Evolutionary conservation across 1,284 basidiomycete species (phyloP).

Genomic region (Apiotrichum veenhuisii): DNA sequence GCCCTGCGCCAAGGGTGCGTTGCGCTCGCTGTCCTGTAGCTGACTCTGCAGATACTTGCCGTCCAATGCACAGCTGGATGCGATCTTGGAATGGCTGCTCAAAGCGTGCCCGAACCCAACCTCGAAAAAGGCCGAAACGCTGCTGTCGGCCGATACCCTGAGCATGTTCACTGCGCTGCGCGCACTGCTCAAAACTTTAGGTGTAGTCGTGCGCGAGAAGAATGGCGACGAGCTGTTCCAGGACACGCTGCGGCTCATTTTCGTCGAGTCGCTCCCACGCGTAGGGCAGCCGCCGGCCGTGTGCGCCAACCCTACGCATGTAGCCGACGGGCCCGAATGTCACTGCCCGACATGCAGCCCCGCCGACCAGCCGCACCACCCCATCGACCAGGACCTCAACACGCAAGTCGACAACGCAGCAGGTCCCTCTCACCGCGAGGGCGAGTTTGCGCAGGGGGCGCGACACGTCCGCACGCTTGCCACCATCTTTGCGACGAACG

Average conservation of each 20-base stretch:
- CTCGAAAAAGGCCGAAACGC: not conserved
- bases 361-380: not conserved
- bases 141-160: slow-evolving; percentile 1
- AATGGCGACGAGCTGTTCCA: slow-evolving; percentile 17
- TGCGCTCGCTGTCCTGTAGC: not conserved
- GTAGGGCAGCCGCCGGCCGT: not conserved
- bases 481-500: slow-evolving; percentile 10
- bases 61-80: not conserved
- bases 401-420: not conserved
- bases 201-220: slow-evolving; percentile 10
- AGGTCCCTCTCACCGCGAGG: not conserved
- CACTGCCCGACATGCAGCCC: not conserved
- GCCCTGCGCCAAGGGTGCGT: not conserved
- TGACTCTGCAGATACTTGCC: not conserved
- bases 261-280: not conserved
- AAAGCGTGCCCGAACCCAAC: not conserved
- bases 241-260: slow-evolving; percentile 10
- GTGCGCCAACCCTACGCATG: not conserved
- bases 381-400: not conserved
- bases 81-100: not conserved
- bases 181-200: not conserved
- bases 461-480: slow-evolving; percentile 6
- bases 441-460: slow-evolving; percentile 7
- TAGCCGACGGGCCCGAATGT: not conserved
- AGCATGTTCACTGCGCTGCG: not conserved